Evolutionary conservation across 106 monocot genomes (phyloP).

Genomic region (Phalaenopsis equestris): DNA sequence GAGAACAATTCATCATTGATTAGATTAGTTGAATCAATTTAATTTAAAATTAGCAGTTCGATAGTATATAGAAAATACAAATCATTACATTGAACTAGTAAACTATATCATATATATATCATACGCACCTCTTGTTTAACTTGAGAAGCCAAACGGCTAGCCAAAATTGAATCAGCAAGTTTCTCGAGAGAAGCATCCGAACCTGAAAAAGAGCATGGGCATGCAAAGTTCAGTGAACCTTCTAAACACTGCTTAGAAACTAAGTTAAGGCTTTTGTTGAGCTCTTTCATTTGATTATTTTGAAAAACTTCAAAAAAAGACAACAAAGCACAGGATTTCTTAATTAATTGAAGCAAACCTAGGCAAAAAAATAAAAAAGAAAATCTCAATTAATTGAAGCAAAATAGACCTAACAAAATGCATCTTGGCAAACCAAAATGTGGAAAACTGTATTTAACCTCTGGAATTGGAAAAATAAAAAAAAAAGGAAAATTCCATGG

Average conservation of each 20-base stretch:
- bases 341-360: background rate
- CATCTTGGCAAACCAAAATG: background rate
- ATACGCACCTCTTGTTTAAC: constrained; percentile 29
- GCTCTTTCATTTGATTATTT: background rate
- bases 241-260: background rate
- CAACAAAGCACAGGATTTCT: background rate
- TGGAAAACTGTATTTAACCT: background rate
- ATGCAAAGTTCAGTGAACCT: background rate
- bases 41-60: background rate
- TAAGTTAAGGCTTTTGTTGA: background rate
- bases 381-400: background rate
- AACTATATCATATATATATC: background rate
- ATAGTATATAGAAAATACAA: background rate
- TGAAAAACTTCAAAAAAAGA: background rate
- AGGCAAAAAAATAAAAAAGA: no score
- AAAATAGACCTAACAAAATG: background rate
- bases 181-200: constrained; percentile 28
- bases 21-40: background rate
- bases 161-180: constrained; percentile 39
- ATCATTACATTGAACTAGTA: background rate
- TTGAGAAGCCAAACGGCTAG: constrained; percentile 21
- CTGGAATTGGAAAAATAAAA: background rate
- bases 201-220: constrained; percentile 22
- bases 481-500: background rate
- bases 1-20: background rate